A percentile compares a stretch with the other conserved stretches of the same genome.
Conservation (phyloP, 176 grass and related monocot species). For the Zoysia pacifica region DNA sequence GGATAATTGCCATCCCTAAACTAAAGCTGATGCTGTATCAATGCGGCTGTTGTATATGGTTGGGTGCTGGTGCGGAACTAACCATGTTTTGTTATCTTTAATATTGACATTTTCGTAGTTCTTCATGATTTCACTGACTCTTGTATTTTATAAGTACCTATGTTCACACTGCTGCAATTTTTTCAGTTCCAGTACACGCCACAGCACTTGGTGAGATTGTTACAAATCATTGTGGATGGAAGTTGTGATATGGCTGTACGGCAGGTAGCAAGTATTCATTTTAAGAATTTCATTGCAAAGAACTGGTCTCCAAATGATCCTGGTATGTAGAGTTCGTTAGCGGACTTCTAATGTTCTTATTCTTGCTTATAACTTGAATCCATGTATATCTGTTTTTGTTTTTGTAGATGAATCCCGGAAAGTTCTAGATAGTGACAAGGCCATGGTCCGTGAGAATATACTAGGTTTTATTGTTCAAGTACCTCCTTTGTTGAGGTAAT, state of each 20-base stretch:
- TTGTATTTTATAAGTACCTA: conserved; percentile 19
- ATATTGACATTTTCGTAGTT: not conserved
- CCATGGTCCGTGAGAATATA: conserved; percentile 79
- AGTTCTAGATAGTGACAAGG: conserved; percentile 78
- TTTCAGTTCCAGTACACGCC: conserved; percentile 78
- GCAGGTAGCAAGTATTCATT: conserved; percentile 92
- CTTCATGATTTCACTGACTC: not conserved
- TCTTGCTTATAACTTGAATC: conserved; percentile 14
- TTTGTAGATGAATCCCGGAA: conserved; percentile 60
- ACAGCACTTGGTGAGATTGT: conserved; percentile 80
- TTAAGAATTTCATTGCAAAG: conserved; percentile 96
- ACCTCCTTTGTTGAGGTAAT: conserved; percentile 83
- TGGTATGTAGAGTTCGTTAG: conserved; percentile 40
- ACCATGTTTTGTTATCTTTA: not conserved
- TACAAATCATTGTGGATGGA: conserved; percentile 91
- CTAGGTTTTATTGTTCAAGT: conserved; percentile 92
- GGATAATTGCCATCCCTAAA: conserved; percentile 6
- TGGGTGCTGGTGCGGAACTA: not conserved
- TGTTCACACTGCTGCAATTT: conserved; percentile 36
- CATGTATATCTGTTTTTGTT: conserved; percentile 27
- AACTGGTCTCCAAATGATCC: conserved; percentile 85
- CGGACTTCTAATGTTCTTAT: conserved; percentile 20
- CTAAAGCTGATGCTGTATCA: not conserved
- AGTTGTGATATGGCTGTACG: conserved; percentile 81
- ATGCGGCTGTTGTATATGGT: not conserved